A percentile compares a stretch with the other conserved stretches of the same genome.
Evolutionary conservation across 495 filamentous ascomycete species (phyloP).

Genomic region (Penicillium crystallinum): DNA sequence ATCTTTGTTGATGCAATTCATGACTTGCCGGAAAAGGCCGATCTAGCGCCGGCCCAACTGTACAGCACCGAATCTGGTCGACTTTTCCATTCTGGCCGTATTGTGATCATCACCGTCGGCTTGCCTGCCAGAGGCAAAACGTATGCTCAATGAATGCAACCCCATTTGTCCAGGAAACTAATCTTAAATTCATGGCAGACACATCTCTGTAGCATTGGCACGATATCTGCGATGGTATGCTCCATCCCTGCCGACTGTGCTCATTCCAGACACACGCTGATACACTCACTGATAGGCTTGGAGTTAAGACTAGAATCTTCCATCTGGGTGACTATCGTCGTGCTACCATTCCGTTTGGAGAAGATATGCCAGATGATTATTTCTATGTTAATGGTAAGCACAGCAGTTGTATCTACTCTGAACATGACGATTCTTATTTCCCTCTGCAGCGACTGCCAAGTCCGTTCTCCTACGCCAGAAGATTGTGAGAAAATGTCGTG

Average conservation of each 20-base stretch:
- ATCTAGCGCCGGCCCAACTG: constrained; percentile 90
- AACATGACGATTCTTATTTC: constrained; percentile 3
- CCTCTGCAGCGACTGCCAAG: constrained; percentile 60
- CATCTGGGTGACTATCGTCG: constrained; percentile 96
- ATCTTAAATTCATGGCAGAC: constrained; percentile 43
- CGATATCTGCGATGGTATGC: constrained; percentile 90
- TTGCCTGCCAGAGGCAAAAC: constrained; percentile 96
- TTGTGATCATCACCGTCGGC: constrained; percentile 95
- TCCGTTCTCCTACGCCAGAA: constrained; percentile 89
- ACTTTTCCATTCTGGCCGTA: constrained; percentile 93
- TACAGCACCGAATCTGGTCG: constrained; percentile 97
- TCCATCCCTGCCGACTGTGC: not conserved
- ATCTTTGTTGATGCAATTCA: constrained; percentile 98
- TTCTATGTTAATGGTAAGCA: constrained; percentile 81
- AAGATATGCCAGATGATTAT: constrained; percentile 93
- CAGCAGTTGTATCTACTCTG: not conserved
- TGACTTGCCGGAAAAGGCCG: constrained; percentile 76
- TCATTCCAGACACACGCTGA: constrained; percentile 1
- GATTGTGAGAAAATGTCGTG: constrained; percentile 94
- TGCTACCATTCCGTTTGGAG: constrained; percentile 77
- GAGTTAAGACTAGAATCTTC: constrained; percentile 96
- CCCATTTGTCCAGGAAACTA: not conserved
- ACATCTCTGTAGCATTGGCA: constrained; percentile 91
- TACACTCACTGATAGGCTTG: constrained; percentile 57
- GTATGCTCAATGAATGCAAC: constrained; percentile 39